Conservation (phyloP, 2,329 filamentous ascomycete species). For the Chalaropsis ovoidea region DNA sequence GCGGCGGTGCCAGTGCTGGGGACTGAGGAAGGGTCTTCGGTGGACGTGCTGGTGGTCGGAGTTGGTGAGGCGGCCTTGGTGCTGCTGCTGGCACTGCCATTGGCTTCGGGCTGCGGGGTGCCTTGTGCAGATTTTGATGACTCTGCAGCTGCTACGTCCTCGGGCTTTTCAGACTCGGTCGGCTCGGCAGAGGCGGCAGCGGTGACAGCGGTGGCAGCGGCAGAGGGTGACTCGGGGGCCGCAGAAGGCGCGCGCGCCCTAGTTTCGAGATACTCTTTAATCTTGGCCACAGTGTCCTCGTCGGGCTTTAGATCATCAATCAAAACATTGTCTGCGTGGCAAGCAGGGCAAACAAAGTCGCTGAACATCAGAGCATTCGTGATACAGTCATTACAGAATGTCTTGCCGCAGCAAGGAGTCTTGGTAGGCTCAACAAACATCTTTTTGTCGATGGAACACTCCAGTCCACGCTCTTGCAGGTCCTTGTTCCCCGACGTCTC, state of each 20-base stretch:
- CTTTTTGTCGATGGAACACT: slow-evolving; percentile 93
- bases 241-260: slow-evolving; percentile 26
- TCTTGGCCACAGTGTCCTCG: slow-evolving; percentile 65
- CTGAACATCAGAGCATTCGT: slow-evolving; percentile 97
- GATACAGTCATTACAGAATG: slow-evolving; percentile 99
- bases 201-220: slow-evolving; percentile 19
- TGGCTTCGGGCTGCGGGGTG: slow-evolving; percentile 32
- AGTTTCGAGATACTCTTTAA: slow-evolving; percentile 55
- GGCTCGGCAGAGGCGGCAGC: slow-evolving; percentile 15
- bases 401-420: slow-evolving; percentile 96
- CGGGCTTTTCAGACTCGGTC: slow-evolving; percentile 17
- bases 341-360: slow-evolving; percentile 91
- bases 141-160: slow-evolving; percentile 25
- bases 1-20: neutral
- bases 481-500: slow-evolving; percentile 72
- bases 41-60: slow-evolving; percentile 2
- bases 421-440: slow-evolving; percentile 98
- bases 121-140: slow-evolving; percentile 19
- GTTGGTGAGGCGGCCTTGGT: slow-evolving; percentile 20
- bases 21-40: slow-evolving; percentile 1
- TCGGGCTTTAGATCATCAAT: slow-evolving; percentile 84
- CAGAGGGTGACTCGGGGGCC: slow-evolving; percentile 31
- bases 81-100: neutral
- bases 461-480: slow-evolving; percentile 74
- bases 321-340: slow-evolving; percentile 79